Conservation (phyloP, 1,139 yeast genomes). For the Debaryomycetaceae sp. region DNA sequence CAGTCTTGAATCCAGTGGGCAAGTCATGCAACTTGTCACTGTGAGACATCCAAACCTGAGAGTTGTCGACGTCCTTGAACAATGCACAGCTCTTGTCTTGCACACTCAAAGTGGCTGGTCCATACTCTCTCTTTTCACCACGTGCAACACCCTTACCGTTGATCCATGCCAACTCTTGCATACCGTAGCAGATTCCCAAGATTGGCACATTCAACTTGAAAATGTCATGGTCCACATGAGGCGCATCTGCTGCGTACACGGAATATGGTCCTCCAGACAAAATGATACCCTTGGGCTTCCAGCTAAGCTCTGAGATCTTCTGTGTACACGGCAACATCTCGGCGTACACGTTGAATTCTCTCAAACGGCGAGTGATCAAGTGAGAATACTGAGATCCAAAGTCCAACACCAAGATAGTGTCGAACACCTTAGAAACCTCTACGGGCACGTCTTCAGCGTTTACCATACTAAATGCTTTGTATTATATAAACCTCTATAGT, state of each 20-base stretch:
- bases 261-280: constrained; percentile 98
- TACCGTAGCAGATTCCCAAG: constrained; percentile 97
- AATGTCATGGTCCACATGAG: constrained; percentile 94
- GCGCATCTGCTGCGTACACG: constrained; percentile 91
- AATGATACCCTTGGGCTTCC: constrained; percentile 97
- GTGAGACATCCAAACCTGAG: constrained; percentile 99
- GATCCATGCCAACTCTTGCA: constrained; percentile 99
- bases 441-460: constrained; percentile 36
- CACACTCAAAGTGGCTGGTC: constrained; percentile 87
- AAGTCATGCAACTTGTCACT: constrained; percentile 92
- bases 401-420: constrained; percentile 95
- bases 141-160: constrained; percentile 94
- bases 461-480: constrained; percentile 2
- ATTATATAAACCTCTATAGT: not conserved
- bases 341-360: constrained; percentile 97
- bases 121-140: constrained; percentile 98
- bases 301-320: constrained; percentile 82
- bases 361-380: constrained; percentile 91
- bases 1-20: constrained; percentile 85
- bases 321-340: constrained; percentile 99
- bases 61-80: constrained; percentile 85
- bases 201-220: constrained; percentile 91
- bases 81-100: constrained; percentile 65
- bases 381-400: constrained; percentile 99
- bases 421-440: constrained; percentile 80